Percentiles rank a stretch among this genome's conserved stretches.
Evolutionary conservation across 352 stramenopile species (phyloP).

Genomic region (Phytophthora litchii): DNA sequence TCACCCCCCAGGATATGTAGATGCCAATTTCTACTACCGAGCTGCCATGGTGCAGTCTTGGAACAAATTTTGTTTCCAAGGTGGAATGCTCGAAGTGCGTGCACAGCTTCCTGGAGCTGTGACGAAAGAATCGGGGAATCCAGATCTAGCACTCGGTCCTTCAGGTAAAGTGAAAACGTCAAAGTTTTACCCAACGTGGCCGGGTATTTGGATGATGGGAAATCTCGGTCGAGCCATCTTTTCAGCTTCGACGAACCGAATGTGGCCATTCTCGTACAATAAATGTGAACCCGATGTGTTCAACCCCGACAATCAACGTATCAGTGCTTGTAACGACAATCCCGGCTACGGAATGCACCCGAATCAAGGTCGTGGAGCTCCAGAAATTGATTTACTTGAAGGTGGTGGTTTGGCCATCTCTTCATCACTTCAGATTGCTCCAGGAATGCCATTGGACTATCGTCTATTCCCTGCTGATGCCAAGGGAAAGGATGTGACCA

Average conservation of each 20-base stretch:
- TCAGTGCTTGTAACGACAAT: slow-evolving; percentile 88
- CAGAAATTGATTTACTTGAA: slow-evolving; percentile 96
- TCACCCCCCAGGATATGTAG: slow-evolving; percentile 50
- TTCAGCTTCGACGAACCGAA: slow-evolving; percentile 92
- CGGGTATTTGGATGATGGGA: slow-evolving; percentile 96
- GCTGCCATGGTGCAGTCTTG: slow-evolving; percentile 89
- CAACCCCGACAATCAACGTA: slow-evolving; percentile 63
- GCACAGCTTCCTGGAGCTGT: slow-evolving; percentile 86
- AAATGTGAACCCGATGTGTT: slow-evolving; percentile 79
- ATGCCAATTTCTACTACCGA: slow-evolving; percentile 53
- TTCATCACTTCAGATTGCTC: slow-evolving; percentile 89
- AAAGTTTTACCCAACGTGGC: slow-evolving; percentile 87
- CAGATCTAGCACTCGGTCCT: slow-evolving; percentile 46
- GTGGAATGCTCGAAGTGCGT: slow-evolving; percentile 93
- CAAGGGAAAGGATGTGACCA: slow-evolving; percentile 21
- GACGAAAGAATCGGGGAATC: slow-evolving; percentile 51
- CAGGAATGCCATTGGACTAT: slow-evolving; percentile 66
- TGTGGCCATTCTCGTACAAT: slow-evolving; percentile 97
- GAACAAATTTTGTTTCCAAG: slow-evolving; percentile 95
- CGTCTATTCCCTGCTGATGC: slow-evolving; percentile 56
- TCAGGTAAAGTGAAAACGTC: slow-evolving; percentile 55
- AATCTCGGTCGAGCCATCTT: slow-evolving; percentile 96
- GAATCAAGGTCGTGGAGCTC: slow-evolving; percentile 85
- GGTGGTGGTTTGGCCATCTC: slow-evolving; percentile 82
- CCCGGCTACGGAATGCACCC: slow-evolving; percentile 92